Conservation (phyloP, 83 land plant species). For the Thuja plicata region DNA sequence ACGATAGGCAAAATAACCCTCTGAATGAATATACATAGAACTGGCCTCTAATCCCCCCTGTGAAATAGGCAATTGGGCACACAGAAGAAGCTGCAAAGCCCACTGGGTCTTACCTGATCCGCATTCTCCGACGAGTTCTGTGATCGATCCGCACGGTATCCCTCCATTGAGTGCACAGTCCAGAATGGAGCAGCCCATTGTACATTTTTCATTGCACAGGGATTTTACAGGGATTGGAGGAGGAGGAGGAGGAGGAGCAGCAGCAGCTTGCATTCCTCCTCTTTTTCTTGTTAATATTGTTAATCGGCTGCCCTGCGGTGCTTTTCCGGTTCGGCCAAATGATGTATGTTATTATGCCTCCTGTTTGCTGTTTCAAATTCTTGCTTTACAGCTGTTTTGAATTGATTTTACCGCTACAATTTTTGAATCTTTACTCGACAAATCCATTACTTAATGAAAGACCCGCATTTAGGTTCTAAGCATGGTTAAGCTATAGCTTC, state of each 20-base stretch:
- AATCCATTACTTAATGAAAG: too few relatives aligned
- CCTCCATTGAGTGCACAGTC: conserved; percentile 66
- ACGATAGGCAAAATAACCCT: conserved; percentile 66
- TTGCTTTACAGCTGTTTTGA: not conserved
- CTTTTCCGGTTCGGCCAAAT: not conserved
- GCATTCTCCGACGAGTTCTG: conserved; percentile 76
- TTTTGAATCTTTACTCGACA: not conserved
- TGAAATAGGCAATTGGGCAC: conserved; percentile 54
- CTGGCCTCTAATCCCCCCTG: conserved; percentile 64
- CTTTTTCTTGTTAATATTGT: not conserved
- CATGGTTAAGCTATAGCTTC: too few relatives aligned
- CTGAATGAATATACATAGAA: conserved; percentile 69
- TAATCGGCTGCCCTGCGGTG: not conserved
- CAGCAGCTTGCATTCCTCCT: conserved; percentile 20
- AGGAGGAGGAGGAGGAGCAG: conserved; percentile 17
- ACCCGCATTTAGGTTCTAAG: too few relatives aligned
- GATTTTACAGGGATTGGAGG: not conserved
- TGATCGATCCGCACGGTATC: conserved; percentile 63
- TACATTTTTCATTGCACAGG: conserved; percentile 27
- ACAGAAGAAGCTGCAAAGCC: conserved; percentile 68
- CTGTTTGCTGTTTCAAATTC: not conserved
- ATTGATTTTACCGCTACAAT: not conserved
- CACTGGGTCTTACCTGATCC: conserved; percentile 77
- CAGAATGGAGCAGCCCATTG: conserved; percentile 57
- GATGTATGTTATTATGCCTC: not conserved